A percentile compares a stretch with the other conserved stretches of the same genome.
phyloP scores from a whole-genome alignment of 164 flowering plant genomes.

The Kingdonia uniflora region DNA sequence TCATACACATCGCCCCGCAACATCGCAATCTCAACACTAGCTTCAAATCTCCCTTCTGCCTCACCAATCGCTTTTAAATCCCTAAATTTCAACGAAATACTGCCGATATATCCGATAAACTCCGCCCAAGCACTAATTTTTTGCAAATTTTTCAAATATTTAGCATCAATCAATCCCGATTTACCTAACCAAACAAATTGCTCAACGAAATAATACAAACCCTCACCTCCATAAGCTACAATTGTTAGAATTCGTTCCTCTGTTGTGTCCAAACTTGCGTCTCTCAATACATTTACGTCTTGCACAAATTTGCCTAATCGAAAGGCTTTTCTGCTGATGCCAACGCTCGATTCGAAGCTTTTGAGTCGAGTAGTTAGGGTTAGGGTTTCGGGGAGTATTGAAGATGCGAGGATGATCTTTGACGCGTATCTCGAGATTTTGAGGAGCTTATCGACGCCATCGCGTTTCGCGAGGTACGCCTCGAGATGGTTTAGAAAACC shows the following conservation, averaged over 20 bases:
- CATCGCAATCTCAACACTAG: not conserved
- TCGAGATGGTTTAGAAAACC: slow-evolving; percentile 71
- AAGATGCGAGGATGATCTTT: slow-evolving; percentile 72
- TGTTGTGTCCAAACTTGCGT: slow-evolving; percentile 18
- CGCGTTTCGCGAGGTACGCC: slow-evolving; percentile 69
- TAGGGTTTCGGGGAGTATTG: slow-evolving; percentile 26
- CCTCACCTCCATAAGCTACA: slow-evolving; percentile 83
- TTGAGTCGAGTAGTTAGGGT: slow-evolving; percentile 35
- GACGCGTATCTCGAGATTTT: slow-evolving; percentile 89
- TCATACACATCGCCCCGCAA: not conserved
- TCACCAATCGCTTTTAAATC: slow-evolving; percentile 45
- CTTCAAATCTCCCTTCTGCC: slow-evolving; percentile 20
- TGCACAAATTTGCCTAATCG: slow-evolving; percentile 89
- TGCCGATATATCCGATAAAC: slow-evolving; percentile 71
- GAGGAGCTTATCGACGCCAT: slow-evolving; percentile 93
- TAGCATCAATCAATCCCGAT: slow-evolving; percentile 58
- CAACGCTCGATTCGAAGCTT: slow-evolving; percentile 81
- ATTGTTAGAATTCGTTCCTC: slow-evolving; percentile 30
- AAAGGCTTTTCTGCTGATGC: slow-evolving; percentile 85
- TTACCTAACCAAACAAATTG: slow-evolving; percentile 81
- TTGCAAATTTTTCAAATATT: slow-evolving; percentile 28
- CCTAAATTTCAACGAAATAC: slow-evolving; percentile 49
- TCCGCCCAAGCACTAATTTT: slow-evolving; percentile 81
- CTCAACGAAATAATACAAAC: slow-evolving; percentile 71
- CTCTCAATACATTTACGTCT: slow-evolving; percentile 61